These are phyloP conservation scores for Polysphondylium violaceum DNA, from an alignment of 78 protist species.

Conservation along the genomic window DNA sequence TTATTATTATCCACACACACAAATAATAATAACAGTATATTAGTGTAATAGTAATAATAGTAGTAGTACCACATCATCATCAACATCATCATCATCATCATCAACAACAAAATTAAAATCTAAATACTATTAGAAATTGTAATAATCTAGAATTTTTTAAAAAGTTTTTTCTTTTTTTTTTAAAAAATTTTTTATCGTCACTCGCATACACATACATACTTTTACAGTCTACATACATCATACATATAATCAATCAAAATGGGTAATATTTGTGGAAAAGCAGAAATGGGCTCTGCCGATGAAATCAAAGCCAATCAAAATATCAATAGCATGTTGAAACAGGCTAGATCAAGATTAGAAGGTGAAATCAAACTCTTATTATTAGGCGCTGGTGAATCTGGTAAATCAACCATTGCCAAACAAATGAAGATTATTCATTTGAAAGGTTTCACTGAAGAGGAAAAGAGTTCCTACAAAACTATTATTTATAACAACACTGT, in stretches of 20 bases:
- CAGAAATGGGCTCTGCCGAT: slow-evolving; percentile 64
- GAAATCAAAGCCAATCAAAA: slow-evolving; percentile 67
- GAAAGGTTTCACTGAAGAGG: slow-evolving; percentile 87
- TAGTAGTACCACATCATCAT: too few relatives aligned
- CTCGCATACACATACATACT: background rate
- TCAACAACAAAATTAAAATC: too few relatives aligned
- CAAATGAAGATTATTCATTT: slow-evolving; percentile 91
- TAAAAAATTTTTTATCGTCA: too few relatives aligned
- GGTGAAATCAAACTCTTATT: slow-evolving; percentile 76
- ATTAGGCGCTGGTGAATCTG: slow-evolving; percentile 93
- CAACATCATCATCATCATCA: too few relatives aligned
- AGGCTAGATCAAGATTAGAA: slow-evolving; percentile 55
- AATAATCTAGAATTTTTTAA: too few relatives aligned
- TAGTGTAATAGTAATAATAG: too few relatives aligned
- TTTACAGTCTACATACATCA: background rate
- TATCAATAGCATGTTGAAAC: slow-evolving; percentile 67
- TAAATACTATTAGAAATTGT: too few relatives aligned
- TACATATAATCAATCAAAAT: slow-evolving; percentile 12
- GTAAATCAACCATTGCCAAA: slow-evolving; percentile 92
- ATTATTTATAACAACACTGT: slow-evolving; percentile 79
- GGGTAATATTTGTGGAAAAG: slow-evolving; percentile 78
- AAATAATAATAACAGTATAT: too few relatives aligned
- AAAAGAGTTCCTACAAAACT: slow-evolving; percentile 60
- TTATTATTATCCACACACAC: too few relatives aligned
- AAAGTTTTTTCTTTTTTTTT: too few relatives aligned